A percentile compares a stretch with the other conserved stretches of the same genome.
Evolutionary conservation across 169 alveolate genomes (phyloP).

Genomic region (Eimeria maxima): DNA sequence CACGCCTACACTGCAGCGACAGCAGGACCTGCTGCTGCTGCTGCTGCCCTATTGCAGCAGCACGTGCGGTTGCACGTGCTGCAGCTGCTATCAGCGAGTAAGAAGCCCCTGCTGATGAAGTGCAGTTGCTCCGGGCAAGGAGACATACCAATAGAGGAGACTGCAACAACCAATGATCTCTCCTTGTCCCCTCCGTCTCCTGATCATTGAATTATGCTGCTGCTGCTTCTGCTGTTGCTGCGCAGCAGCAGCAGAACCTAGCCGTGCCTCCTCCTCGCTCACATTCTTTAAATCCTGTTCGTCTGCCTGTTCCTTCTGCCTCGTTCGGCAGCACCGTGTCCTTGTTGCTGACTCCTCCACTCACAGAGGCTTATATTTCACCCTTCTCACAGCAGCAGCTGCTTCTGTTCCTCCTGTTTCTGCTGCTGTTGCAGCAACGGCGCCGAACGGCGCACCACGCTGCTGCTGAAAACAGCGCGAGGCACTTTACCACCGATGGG

Average conservation of each 20-base stretch:
- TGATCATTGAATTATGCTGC: not conserved
- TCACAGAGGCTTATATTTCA: too few species aligned
- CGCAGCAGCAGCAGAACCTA: not conserved
- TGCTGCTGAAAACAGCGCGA: too few species aligned
- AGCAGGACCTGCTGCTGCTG: not conserved
- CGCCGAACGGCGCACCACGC: too few species aligned
- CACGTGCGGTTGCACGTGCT: not conserved
- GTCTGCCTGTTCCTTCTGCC: too few species aligned
- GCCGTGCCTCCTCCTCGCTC: too few species aligned
- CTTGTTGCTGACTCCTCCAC: too few species aligned
- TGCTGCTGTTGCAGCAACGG: too few species aligned
- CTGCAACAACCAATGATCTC: not conserved
- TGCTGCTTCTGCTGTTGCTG: constrained; percentile 16
- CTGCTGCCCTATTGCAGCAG: constrained; percentile 30
- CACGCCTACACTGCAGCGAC: not conserved
- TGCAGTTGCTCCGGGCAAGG: not conserved
- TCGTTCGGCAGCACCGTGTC: too few species aligned
- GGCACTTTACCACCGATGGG: too few species aligned
- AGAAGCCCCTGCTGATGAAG: not conserved
- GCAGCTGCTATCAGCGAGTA: not conserved
- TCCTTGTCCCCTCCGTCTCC: not conserved
- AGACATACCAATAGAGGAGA: not conserved
- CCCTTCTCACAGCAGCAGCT: too few species aligned
- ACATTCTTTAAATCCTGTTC: too few species aligned
- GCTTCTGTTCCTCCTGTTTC: too few species aligned